Base-by-base conservation (phyloP, 345 rosid genomes). In the Camelina sativa region DNA sequence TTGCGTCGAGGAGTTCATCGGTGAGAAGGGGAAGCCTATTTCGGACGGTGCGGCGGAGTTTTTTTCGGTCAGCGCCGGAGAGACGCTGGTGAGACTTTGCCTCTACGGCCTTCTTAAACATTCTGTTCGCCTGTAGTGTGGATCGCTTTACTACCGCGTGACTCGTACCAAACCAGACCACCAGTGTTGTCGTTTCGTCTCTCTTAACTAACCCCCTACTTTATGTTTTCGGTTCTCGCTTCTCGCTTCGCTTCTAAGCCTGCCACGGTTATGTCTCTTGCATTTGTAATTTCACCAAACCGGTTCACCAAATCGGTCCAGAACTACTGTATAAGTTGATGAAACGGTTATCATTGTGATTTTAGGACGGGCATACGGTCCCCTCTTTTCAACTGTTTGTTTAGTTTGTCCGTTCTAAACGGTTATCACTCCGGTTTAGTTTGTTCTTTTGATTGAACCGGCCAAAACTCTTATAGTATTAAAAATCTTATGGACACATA, bases 71-170 rank as follows among this genome's bases (percentile, higher is more conserved):
- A 2, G 97, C 99, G 55, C 99, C 99, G 4, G 99, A 95, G 50
- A 95, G 96, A 67, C 97, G 82, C 84, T 95, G 99, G 73, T 88
- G 91, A 44, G 86, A 82, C 84, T 92, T 95, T 0, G 96, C 96
- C 69, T 95, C 99, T 5, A 86, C 85, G 64, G 89, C 84, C 87
- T 95, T 95, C 90, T 89, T 95, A 84, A 95, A 95, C 99, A 92
- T 91, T 78, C 16, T 58, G 60, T 50, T 40, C 55, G 67, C 65
- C 37, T 58, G 19, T 17, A 61, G 64, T 37, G 51, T 20, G 22
- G n/a, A n/a, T 63, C 56, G 65, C 58, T 46, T 55, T 47, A 35
- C 38, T 52, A 37, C 67, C 43, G 17, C 72, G 13, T 46, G 62
- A 40, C 34, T 63, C 50, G 62, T 53, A 68, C 63, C 65, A 54